A percentile compares a stretch with the other conserved stretches of the same genome.
These are phyloP conservation scores for Ceratocystis alfenasii DNA, from an alignment of 2,329 filamentous ascomycete species.

Conservation along the genomic window DNA sequence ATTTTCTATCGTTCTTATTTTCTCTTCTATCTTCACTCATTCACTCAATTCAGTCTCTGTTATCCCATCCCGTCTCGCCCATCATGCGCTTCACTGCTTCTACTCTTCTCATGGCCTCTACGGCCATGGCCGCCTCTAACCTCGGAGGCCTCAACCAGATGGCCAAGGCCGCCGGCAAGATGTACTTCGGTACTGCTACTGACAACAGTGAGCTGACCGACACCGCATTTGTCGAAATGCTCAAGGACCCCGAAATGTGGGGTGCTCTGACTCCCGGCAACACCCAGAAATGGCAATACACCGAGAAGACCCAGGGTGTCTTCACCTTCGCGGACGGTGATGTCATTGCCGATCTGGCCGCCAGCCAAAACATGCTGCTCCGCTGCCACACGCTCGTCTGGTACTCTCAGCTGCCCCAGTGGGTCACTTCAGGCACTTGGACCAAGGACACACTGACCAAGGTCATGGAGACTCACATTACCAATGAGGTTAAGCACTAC, in stretches of 20 bases:
- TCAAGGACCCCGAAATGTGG: conserved; percentile 44
- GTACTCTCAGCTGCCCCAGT: conserved; percentile 36
- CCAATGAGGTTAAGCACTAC: conserved; percentile 45
- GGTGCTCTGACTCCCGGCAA: conserved; percentile 51
- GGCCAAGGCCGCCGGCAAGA: conserved; percentile 41
- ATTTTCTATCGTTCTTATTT: neutral
- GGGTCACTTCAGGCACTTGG: conserved; percentile 34
- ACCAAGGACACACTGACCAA: conserved; percentile 45
- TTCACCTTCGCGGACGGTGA: conserved; percentile 53
- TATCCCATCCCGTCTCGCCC: neutral
- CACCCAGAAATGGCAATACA: conserved; percentile 48
- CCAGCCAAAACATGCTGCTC: conserved; percentile 35
- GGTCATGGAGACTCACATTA: conserved; percentile 44
- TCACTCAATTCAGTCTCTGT: neutral
- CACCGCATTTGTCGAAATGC: conserved; percentile 37
- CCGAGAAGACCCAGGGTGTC: conserved; percentile 43
- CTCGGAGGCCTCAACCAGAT: conserved; percentile 36
- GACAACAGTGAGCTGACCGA: conserved; percentile 39
- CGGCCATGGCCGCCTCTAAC: conserved; percentile 25
- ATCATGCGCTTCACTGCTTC: conserved; percentile 25
- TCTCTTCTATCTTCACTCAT: conserved; percentile 12
- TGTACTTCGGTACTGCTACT: conserved; percentile 52
- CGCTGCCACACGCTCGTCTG: conserved; percentile 46
- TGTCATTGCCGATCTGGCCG: conserved; percentile 35
- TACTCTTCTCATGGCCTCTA: conserved; percentile 26